Conservation (phyloP, 2,329 filamentous ascomycete species). For the Alternaria alternata region DNA sequence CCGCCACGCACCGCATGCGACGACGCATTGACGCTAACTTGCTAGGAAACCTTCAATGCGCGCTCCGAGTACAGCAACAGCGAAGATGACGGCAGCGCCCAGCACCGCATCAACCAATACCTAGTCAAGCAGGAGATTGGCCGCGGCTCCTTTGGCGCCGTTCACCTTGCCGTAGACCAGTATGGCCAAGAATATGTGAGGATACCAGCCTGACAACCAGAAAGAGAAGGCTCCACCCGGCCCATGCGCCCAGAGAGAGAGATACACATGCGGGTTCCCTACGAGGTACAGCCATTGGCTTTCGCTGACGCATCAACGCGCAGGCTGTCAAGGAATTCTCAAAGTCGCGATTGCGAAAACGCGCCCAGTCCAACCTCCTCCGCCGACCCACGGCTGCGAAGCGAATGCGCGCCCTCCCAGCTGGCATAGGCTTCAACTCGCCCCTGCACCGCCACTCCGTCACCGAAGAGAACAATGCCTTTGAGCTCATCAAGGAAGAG, state of each 20-base stretch:
- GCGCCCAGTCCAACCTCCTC: slow-evolving; percentile 88
- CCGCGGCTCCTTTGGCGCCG: slow-evolving; percentile 92
- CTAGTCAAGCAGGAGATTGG: slow-evolving; percentile 94
- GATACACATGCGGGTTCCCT: slow-evolving; percentile 34
- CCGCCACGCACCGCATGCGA: not conserved
- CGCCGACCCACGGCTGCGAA: slow-evolving; percentile 66
- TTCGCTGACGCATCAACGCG: slow-evolving; percentile 38
- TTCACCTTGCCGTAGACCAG: slow-evolving; percentile 89
- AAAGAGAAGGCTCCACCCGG: slow-evolving; percentile 1
- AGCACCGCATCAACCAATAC: slow-evolving; percentile 95
- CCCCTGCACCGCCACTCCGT: slow-evolving; percentile 68
- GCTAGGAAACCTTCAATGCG: slow-evolving; percentile 88
- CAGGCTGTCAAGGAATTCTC: slow-evolving; percentile 98
- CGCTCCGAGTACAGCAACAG: slow-evolving; percentile 86
- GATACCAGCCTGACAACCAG: slow-evolving; percentile 31
- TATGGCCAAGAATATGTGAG: slow-evolving; percentile 92
- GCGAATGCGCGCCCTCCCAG: slow-evolving; percentile 62
- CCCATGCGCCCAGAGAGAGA: slow-evolving; percentile 7
- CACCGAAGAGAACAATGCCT: slow-evolving; percentile 70
- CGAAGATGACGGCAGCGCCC: slow-evolving; percentile 78
- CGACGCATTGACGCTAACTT: not conserved
- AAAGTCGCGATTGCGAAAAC: slow-evolving; percentile 86
- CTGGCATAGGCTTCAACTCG: slow-evolving; percentile 67
- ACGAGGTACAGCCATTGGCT: slow-evolving; percentile 24
- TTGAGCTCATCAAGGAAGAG: slow-evolving; percentile 92